Base-by-base conservation (phyloP, 176 grass and related monocot genomes). In the Aegilops bicornis region DNA sequence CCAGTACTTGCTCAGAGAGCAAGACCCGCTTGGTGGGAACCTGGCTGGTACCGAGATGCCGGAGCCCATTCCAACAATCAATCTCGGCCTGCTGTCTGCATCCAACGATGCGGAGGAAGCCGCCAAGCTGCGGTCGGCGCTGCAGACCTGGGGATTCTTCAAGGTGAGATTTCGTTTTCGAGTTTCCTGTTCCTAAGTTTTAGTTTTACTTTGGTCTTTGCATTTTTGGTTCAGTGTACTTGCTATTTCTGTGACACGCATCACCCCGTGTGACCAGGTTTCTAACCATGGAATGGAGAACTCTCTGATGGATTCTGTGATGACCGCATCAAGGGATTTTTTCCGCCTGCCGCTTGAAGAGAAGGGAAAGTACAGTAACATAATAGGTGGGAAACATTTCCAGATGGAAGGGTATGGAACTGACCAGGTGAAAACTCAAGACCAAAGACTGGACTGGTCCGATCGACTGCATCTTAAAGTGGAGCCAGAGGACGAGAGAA, bases 381-480 rank as follows among this genome's bases (percentile, higher is more conserved):
- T 95, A 25, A 79, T 86, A 4, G 81, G 62, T 23, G 93, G 93
- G 23, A 95, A 86, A 43, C 71, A 63, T 43, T 90, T 85, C 61
- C 85, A 90, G 72, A 16, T 90, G 3, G 82, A 95, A 95, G 88
- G 90, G 5, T 95, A 92, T 19, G 90, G 90, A 64, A 90, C 88
- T 40, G 93, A 95, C 17, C 70, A 29, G 36, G 90, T 95, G 64
- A 33, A 42, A 45, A 69, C 59, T 0, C 50, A 90, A 42, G 90
- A 95, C 10, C 85, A 92, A 60, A 64, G 75, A 1, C 50, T 95
- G 6, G 90, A 95, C 33, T 95, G 93, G 93, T 50, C 2, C 4
- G 93, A 92, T 72, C 66, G 90, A 7, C 32, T 95, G 60, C 87
- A 90, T 82, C 88, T 95, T 25, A 27, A 70, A 15, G 90, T 95